Percentiles rank a stretch among this genome's conserved stretches.
Evolutionary conservation across 2,329 filamentous ascomycete species (phyloP).

Genomic region (Talaromyces sp.): DNA sequence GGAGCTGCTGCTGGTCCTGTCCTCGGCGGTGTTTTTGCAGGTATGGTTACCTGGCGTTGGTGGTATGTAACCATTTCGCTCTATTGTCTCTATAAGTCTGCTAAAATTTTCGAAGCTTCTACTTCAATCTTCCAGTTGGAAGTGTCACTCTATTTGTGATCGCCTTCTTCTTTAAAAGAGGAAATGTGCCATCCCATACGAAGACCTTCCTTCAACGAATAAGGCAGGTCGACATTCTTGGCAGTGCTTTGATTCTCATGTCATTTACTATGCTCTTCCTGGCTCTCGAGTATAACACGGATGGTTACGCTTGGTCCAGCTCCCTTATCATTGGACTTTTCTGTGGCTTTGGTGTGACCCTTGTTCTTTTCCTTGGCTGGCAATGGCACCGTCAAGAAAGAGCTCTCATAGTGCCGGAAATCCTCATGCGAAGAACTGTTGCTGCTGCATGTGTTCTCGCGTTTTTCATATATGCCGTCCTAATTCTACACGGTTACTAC

Average conservation of each 20-base stretch:
- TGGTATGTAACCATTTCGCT: slow-evolving; percentile 10
- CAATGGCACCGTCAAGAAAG: slow-evolving; percentile 15
- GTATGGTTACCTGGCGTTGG: slow-evolving; percentile 19
- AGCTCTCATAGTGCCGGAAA: slow-evolving; percentile 18
- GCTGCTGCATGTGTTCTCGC: slow-evolving; percentile 21
- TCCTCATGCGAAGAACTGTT: slow-evolving; percentile 16
- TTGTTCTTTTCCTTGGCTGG: slow-evolving; percentile 20
- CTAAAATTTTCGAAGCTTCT: slow-evolving; percentile 7
- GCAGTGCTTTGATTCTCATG: slow-evolving; percentile 18
- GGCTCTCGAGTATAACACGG: slow-evolving; percentile 23
- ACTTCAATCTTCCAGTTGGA: slow-evolving; percentile 15
- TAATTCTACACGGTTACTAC: slow-evolving; percentile 20
- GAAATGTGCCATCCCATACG: background rate
- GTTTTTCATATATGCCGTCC: slow-evolving; percentile 19
- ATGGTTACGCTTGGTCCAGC: slow-evolving; percentile 19
- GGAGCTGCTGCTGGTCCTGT: slow-evolving; percentile 28
- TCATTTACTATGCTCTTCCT: slow-evolving; percentile 21
- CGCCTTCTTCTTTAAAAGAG: slow-evolving; percentile 11
- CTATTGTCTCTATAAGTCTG: background rate
- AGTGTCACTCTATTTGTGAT: slow-evolving; percentile 13
- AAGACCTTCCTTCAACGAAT: slow-evolving; percentile 16
- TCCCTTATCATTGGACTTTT: slow-evolving; percentile 17
- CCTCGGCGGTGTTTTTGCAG: slow-evolving; percentile 31
- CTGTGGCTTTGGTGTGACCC: slow-evolving; percentile 18
- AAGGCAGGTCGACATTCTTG: slow-evolving; percentile 19